Evolutionary conservation across 108 stramenopile species (phyloP), one percentile per base, ranked within the genome.

Genomic region (Fragilaria crotonensis): DNA sequence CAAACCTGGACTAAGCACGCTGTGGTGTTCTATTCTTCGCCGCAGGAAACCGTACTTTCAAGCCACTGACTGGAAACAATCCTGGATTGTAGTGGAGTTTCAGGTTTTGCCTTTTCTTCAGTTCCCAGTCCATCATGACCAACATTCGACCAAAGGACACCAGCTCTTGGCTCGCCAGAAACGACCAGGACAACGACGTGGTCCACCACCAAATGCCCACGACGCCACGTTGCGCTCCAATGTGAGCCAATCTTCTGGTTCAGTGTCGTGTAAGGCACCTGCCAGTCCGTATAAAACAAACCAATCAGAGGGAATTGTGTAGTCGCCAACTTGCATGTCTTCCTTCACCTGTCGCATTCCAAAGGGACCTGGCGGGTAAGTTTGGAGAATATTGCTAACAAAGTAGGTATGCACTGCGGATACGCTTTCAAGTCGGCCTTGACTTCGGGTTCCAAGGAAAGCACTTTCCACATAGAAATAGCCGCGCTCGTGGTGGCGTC

Each of bases 331-430:
- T 31, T 52, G 47, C 58, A 71, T 51, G 27, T 71, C 53, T 55
- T 54, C 21, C 18, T 47, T 48, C 11, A 57, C 60, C 49, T 28
- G 27, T 19, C 70, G 64, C 70, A 71, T 71, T 32, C 55, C 48
- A 48, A 71, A 71, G 30, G 70, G 70, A 21, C 64, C 70, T 2
- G 70, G 50, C 2, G 70, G 70, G 32, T 64, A 71, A 19, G 59
- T 49, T 29, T 64, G 52, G 41, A 63, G 52, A 11, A 71, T 45
- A 41, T 19, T 1, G 18, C 36, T 25, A 23, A 52, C 29, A 44
- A 51, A 31, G 30, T 9, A 21, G 52, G 33, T 4, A 52, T 18
- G 30, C 48, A 21, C 5, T 71, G 41, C 3, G 65, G 36, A 45
- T 36, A 51, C n/a, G 25, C 36, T 33, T 61, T 64, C 5, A 71